Evolutionary conservation across 148 eudicot genomes (phyloP).

Genomic region (Arbutus unedo): DNA sequence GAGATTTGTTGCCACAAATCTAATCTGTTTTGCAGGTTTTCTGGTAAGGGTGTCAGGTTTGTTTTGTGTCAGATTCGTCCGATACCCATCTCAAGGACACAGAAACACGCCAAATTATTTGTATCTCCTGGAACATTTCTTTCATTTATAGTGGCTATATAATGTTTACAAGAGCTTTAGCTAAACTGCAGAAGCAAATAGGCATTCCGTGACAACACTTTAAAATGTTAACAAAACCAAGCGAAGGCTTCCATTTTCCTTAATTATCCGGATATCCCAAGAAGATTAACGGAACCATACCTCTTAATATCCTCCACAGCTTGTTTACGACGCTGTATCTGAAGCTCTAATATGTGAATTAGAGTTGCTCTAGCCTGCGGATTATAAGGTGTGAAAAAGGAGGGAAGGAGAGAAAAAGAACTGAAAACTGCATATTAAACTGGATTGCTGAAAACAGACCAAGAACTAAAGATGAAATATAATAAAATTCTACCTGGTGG

Average conservation of each 20-base stretch:
- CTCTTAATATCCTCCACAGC: slow-evolving; percentile 96
- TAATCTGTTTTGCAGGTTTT: neutral
- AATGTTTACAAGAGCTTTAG: neutral
- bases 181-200: neutral
- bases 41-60: neutral
- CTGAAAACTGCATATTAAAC: neutral
- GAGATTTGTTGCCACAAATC: neutral
- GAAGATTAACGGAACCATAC: slow-evolving; percentile 27
- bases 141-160: neutral
- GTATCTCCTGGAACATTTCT: neutral
- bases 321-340: slow-evolving; percentile 80
- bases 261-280: neutral
- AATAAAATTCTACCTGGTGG: slow-evolving; percentile 60
- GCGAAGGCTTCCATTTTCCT: neutral
- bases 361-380: slow-evolving; percentile 85
- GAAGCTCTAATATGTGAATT: slow-evolving; percentile 82
- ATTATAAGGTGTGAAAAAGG: neutral
- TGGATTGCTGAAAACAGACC: neutral
- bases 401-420: neutral
- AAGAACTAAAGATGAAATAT: neutral
- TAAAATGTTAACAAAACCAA: neutral
- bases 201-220: neutral
- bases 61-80: neutral
- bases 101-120: neutral
- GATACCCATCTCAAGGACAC: neutral